Conservation (phyloP, 2,329 filamentous ascomycete genomes). For the Shiraia bambusicola region DNA sequence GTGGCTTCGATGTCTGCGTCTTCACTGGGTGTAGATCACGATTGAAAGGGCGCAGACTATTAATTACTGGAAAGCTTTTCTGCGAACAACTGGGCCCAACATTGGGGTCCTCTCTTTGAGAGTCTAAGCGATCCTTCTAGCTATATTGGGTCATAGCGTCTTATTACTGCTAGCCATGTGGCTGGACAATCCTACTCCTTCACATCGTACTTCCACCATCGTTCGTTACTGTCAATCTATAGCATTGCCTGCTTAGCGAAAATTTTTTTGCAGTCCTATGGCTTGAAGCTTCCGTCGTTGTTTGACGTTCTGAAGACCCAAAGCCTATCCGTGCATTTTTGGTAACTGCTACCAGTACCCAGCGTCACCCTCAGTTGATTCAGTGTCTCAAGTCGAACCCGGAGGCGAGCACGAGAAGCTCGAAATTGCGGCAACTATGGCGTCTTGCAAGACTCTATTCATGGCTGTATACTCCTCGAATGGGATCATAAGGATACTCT, state of each 20-base stretch:
- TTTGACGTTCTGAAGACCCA: constrained; percentile 4
- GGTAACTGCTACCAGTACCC: no score
- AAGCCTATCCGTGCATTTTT: neutral
- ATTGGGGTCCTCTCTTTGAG: neutral
- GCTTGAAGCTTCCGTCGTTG: constrained; percentile 2
- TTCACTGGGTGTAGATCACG: constrained; percentile 1
- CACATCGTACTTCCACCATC: constrained; percentile 1
- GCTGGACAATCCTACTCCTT: neutral
- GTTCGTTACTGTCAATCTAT: constrained; percentile 2
- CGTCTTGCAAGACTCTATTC: constrained; percentile 35
- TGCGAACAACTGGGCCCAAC: constrained; percentile 7
- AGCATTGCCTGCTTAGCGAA: neutral
- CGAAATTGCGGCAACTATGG: constrained; percentile 20
- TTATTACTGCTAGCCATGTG: constrained; percentile 2
- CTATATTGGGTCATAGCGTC: constrained; percentile 5
- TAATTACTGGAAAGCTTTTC: constrained; percentile 2
- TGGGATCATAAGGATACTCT: constrained; percentile 34
- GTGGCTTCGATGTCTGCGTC: neutral
- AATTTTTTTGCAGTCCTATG: constrained; percentile 10
- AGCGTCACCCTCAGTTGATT: no score
- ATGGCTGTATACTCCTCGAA: constrained; percentile 38
- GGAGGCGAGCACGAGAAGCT: constrained; percentile 5
- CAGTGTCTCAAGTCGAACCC: neutral
- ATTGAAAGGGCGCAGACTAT: neutral
- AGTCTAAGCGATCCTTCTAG: constrained; percentile 1